These are phyloP conservation scores for Talaromyces amestolkiae DNA, from an alignment of 2,329 filamentous ascomycete genomes.

Conservation along the genomic window DNA sequence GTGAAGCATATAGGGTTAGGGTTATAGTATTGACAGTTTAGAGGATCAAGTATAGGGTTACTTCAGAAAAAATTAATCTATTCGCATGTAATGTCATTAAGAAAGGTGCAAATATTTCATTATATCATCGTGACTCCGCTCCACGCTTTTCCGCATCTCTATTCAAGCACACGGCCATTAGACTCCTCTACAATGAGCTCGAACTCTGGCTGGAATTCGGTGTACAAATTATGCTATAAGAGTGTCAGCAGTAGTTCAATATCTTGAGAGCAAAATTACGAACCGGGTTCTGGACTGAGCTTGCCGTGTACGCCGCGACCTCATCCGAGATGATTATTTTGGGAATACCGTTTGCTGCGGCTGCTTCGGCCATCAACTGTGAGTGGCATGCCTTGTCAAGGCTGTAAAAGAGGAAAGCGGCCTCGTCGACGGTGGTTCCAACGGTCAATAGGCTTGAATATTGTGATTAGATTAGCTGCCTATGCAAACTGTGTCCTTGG, in stretches of 20 bases:
- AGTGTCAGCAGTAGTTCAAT: not conserved
- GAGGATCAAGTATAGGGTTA: not conserved
- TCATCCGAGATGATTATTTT: constrained; percentile 36
- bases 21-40: too few species aligned
- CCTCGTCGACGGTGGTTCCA: constrained; percentile 43
- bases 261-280: not conserved
- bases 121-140: not conserved
- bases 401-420: constrained; percentile 39
- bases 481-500: not conserved
- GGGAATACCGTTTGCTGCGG: constrained; percentile 38
- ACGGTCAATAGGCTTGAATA: constrained; percentile 38
- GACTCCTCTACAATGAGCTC: constrained; percentile 40
- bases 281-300: constrained; percentile 38
- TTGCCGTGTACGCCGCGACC: constrained; percentile 36
- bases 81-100: not conserved
- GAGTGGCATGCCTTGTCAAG: constrained; percentile 44
- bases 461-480: constrained; percentile 21
- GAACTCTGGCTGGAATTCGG: constrained; percentile 41
- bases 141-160: not conserved
- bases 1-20: not conserved
- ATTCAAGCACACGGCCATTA: constrained; percentile 33
- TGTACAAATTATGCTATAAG: constrained; percentile 38
- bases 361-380: constrained; percentile 43
- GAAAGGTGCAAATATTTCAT: not conserved
- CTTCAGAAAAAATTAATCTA: not conserved